Evolutionary conservation across 768 basidiomycete species (phyloP).

Genomic region (Russula dissimulans): DNA sequence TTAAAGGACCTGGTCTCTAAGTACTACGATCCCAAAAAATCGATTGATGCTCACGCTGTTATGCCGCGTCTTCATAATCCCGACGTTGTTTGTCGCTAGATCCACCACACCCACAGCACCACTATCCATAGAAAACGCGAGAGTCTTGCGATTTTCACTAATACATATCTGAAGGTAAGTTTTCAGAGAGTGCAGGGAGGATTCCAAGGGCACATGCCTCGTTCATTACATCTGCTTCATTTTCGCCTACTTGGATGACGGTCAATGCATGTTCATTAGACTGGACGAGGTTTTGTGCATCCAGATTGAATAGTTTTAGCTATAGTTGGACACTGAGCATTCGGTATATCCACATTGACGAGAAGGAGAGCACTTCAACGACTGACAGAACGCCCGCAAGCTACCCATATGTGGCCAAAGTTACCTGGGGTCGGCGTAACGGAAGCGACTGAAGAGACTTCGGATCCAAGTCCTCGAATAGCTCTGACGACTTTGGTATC

Average conservation of each 20-base stretch:
- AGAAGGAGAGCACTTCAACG: neutral
- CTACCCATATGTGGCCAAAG: conserved; percentile 52
- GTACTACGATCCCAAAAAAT: neutral
- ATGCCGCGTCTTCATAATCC: conserved; percentile 54
- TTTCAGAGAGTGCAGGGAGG: conserved; percentile 20
- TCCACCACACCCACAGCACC: conserved; percentile 63
- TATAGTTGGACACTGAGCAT: conserved; percentile 10
- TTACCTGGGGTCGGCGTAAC: conserved; percentile 27
- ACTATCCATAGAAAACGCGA: conserved; percentile 66
- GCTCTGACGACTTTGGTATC: conserved; percentile 14
- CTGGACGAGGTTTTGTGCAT: conserved; percentile 44
- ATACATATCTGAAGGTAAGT: conserved; percentile 52
- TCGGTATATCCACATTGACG: neutral
- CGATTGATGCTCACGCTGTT: conserved; percentile 40
- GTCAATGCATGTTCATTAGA: conserved; percentile 39
- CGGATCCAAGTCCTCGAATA: conserved; percentile 28
- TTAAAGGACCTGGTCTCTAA: conserved; percentile 25
- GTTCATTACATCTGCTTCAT: conserved; percentile 53
- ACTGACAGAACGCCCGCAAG: conserved; percentile 50
- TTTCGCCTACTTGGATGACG: conserved; percentile 38
- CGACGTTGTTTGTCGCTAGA: conserved; percentile 37
- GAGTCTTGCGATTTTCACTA: conserved; percentile 38
- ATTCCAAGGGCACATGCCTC: conserved; percentile 40
- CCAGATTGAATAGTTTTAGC: conserved; percentile 37
- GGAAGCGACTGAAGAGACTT: conserved; percentile 56